A percentile compares a stretch with the other conserved stretches of the same genome.
Evolutionary conservation across 2,329 filamentous ascomycete genomes (phyloP).

Genomic region (Herpomyces periplanetae): DNA sequence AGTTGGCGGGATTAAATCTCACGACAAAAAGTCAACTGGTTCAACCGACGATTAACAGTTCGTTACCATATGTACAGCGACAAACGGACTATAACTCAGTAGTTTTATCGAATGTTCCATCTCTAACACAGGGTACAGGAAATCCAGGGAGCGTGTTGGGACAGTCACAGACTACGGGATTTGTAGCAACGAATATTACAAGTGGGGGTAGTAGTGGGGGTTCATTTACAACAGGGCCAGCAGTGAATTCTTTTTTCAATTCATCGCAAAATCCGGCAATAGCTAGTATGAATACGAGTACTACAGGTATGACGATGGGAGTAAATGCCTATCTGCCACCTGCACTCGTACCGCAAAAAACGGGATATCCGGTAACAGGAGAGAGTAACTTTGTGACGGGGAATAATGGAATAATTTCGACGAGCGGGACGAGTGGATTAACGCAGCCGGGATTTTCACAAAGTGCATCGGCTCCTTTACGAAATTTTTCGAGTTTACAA

Average conservation of each 20-base stretch:
- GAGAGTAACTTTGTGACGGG: slow-evolving; percentile 4
- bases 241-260: slow-evolving; percentile 8
- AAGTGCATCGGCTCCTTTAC: slow-evolving; percentile 1
- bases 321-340: slow-evolving; percentile 19
- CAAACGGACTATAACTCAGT: too few species aligned
- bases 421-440: slow-evolving; percentile 8
- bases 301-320: too few species aligned
- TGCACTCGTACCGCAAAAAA: slow-evolving; percentile 18
- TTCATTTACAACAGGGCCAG: slow-evolving; percentile 8
- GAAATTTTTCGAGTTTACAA: slow-evolving; percentile 7
- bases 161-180: slow-evolving; percentile 6
- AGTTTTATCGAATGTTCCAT: too few species aligned
- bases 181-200: slow-evolving; percentile 6
- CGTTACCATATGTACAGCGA: too few species aligned
- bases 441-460: slow-evolving; percentile 13
- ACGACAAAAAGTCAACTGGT: slow-evolving; percentile 9
- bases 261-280: slow-evolving; percentile 7
- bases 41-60: too few species aligned
- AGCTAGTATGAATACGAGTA: too few species aligned
- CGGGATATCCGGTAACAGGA: slow-evolving; percentile 9
- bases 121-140: too few species aligned
- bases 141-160: slow-evolving; percentile 11
- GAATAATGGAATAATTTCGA: slow-evolving; percentile 7
- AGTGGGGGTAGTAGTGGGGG: slow-evolving; percentile 10
- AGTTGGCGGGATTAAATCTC: slow-evolving; percentile 10